Percentiles rank a stretch among this genome's conserved stretches.
phyloP scores from a whole-genome alignment of 2,329 filamentous ascomycete genomes.

The Orbilia brochopaga region DNA sequence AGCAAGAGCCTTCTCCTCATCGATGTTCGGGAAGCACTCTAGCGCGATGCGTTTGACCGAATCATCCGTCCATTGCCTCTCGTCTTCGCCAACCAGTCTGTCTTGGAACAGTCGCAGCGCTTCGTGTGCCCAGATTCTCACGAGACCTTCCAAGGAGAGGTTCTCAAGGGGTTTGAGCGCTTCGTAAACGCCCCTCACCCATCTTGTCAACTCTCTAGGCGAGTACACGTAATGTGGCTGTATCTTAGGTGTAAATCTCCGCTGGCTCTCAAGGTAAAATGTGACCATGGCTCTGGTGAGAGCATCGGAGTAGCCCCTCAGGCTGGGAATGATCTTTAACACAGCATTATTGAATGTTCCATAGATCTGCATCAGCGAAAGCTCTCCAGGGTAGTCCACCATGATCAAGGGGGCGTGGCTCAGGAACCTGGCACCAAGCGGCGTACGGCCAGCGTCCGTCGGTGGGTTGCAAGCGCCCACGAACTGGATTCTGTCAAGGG shows the following conservation, averaged over 20 bases:
- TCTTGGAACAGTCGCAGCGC: slow-evolving; percentile 96
- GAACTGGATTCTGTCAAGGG: slow-evolving; percentile 96
- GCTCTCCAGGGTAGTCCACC: slow-evolving; percentile 97
- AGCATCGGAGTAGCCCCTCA: slow-evolving; percentile 93
- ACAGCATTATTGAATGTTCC: slow-evolving; percentile 96
- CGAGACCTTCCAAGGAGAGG: slow-evolving; percentile 84
- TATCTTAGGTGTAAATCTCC: slow-evolving; percentile 91
- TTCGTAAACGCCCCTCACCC: slow-evolving; percentile 97
- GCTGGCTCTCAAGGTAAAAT: slow-evolving; percentile 92
- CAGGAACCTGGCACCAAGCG: slow-evolving; percentile 90
- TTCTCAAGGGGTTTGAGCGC: slow-evolving; percentile 90
- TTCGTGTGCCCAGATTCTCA: slow-evolving; percentile 98
- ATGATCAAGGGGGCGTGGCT: slow-evolving; percentile 98
- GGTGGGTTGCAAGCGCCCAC: slow-evolving; percentile 98
- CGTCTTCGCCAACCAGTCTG: slow-evolving; percentile 90
- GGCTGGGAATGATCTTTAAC: slow-evolving; percentile 90
- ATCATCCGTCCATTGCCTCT: slow-evolving; percentile 93
- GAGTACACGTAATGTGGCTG: slow-evolving; percentile 99
- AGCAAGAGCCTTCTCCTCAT: slow-evolving; percentile 84
- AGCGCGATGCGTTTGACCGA: slow-evolving; percentile 83
- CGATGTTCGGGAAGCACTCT: slow-evolving; percentile 93
- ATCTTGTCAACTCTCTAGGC: slow-evolving; percentile 94
- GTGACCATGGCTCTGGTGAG: slow-evolving; percentile 97
- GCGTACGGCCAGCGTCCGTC: slow-evolving; percentile 93
- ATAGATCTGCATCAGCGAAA: slow-evolving; percentile 95